Conservation (phyloP, 192 early-diverging fungal genomes). For the Jimgerdemannia lactiflua region DNA sequence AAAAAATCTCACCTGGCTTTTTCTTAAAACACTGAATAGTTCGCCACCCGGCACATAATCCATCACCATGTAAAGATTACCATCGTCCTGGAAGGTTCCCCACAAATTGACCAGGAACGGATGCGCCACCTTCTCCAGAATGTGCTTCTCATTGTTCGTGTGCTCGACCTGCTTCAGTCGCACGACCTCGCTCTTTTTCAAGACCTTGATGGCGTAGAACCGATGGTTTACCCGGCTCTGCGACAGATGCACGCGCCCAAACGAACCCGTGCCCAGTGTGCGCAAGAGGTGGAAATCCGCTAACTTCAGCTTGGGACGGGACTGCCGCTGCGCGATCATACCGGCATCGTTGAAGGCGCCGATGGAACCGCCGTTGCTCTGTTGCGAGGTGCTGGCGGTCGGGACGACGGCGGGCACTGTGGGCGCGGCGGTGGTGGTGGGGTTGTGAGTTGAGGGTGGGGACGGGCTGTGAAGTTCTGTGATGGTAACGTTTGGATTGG, state of each 20-base stretch:
- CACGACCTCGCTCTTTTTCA: conserved; percentile 93
- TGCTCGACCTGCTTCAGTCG: conserved; percentile 97
- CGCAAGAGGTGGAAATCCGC: conserved; percentile 81
- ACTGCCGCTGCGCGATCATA: conserved; percentile 25
- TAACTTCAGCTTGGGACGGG: conserved; percentile 58
- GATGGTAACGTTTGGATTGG: not conserved
- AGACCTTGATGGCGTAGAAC: conserved; percentile 97
- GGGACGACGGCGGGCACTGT: too few relatives aligned
- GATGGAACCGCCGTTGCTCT: not conserved
- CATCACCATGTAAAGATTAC: conserved; percentile 92
- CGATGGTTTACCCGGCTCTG: conserved; percentile 72
- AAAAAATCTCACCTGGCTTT: conserved; percentile 63
- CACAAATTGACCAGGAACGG: conserved; percentile 93
- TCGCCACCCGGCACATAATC: conserved; percentile 97
- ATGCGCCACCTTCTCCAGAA: conserved; percentile 82
- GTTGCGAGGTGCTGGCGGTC: not conserved
- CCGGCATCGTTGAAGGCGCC: conserved; percentile 26
- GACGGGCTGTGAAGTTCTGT: not conserved
- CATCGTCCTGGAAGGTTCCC: conserved; percentile 91
- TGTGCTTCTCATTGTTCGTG: conserved; percentile 95
- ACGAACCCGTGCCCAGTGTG: conserved; percentile 94
- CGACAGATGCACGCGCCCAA: conserved; percentile 94
- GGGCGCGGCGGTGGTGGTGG: not conserved
- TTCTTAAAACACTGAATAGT: conserved; percentile 74
- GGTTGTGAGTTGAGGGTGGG: not conserved